A percentile compares a stretch with the other conserved stretches of the same genome.
phyloP scores from a whole-genome alignment of 371 early-diverging fungal species.

The Mucor circinelloides region DNA sequence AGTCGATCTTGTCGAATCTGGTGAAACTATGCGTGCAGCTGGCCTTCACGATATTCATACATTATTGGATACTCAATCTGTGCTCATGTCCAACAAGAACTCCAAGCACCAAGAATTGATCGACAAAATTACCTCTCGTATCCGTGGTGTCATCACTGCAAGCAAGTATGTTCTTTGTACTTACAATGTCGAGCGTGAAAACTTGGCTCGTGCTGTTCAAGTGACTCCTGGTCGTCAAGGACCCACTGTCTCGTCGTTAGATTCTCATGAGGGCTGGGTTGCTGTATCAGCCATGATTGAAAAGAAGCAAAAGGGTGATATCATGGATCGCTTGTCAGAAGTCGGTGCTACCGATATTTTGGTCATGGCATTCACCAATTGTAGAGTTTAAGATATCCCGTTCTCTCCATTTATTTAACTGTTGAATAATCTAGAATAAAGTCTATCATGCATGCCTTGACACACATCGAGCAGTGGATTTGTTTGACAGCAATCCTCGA shows the following conservation, averaged over 20 bases:
- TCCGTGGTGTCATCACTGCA: constrained; percentile 92
- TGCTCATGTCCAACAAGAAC: constrained; percentile 78
- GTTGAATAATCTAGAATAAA: constrained; percentile 89
- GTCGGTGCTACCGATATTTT: constrained; percentile 93
- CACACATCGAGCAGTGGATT: constrained; percentile 82
- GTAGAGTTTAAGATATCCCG: constrained; percentile 61
- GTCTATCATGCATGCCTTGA: constrained; percentile 87
- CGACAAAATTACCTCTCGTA: constrained; percentile 76
- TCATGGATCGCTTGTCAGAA: constrained; percentile 89
- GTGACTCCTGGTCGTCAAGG: constrained; percentile 95
- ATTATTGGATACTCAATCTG: constrained; percentile 83
- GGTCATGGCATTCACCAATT: constrained; percentile 81
- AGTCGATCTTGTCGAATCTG: constrained; percentile 74
- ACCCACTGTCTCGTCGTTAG: constrained; percentile 87
- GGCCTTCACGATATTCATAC: constrained; percentile 91
- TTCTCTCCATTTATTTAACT: constrained; percentile 46
- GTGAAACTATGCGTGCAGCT: constrained; percentile 98
- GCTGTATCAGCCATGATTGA: constrained; percentile 92
- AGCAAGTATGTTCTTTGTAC: constrained; percentile 85
- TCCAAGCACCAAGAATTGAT: constrained; percentile 67
- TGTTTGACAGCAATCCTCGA: constrained; percentile 68
- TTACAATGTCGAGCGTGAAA: constrained; percentile 80
- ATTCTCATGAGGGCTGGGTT: constrained; percentile 88
- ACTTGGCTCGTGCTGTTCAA: constrained; percentile 63
- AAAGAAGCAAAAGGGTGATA: constrained; percentile 76